Conservation (phyloP, 805 yeast genomes). For the Saturnispora silvae region DNA sequence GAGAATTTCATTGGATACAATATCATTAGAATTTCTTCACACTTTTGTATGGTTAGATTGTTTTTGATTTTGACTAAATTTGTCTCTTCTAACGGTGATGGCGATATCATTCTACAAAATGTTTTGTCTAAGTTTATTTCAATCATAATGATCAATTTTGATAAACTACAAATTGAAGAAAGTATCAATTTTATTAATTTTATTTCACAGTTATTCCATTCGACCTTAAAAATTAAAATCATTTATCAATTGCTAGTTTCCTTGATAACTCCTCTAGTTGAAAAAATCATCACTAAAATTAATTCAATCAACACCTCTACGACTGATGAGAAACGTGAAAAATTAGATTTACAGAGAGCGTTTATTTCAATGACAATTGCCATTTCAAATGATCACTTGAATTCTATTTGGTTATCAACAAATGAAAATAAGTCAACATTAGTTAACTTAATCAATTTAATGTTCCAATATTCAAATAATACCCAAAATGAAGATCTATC, state of each 20-base stretch:
- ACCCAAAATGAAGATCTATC: conserved; percentile 46
- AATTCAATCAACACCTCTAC: conserved; percentile 13
- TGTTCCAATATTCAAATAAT: conserved; percentile 54
- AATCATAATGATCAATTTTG: conserved; percentile 45
- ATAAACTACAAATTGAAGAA: conserved; percentile 51
- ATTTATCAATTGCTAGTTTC: conserved; percentile 68
- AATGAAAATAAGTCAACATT: conserved; percentile 47
- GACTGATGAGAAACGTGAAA: conserved; percentile 40
- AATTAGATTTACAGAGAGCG: conserved; percentile 54
- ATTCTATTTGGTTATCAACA: conserved; percentile 64
- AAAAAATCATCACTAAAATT: conserved; percentile 41
- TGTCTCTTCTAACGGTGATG: conserved; percentile 17
- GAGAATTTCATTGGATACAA: conserved; percentile 62
- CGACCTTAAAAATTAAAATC: conserved; percentile 39
- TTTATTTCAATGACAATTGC: conserved; percentile 61
- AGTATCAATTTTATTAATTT: conserved; percentile 75
- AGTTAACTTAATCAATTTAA: conserved; percentile 48
- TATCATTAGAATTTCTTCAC: conserved; percentile 69
- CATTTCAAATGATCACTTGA: conserved; percentile 64
- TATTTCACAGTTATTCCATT: conserved; percentile 79
- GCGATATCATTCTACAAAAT: conserved; percentile 22
- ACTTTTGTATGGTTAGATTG: conserved; percentile 81
- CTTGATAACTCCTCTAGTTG: conserved; percentile 62
- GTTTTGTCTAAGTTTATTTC: conserved; percentile 64
- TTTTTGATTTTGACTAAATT: conserved; percentile 55